These are phyloP conservation scores for Neoarthrinium moseri DNA, from an alignment of 2,329 filamentous ascomycete species.

Conservation along the genomic window DNA sequence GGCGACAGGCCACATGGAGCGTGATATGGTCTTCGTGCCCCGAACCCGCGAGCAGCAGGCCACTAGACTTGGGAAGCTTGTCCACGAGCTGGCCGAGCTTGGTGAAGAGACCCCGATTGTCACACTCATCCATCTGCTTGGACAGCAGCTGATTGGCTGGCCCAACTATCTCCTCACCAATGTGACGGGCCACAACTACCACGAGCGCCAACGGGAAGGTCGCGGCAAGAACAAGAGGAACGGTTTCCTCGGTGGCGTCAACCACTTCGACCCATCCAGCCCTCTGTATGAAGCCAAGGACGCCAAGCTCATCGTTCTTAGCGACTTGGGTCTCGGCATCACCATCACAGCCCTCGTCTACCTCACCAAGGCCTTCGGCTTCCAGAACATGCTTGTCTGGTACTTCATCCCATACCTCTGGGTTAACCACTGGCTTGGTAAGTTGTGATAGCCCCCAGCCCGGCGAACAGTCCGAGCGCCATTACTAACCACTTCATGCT, in stretches of 20 bases:
- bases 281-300: conserved; percentile 92
- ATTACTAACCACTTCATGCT: neutral
- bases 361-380: conserved; percentile 77
- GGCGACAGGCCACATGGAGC: conserved; percentile 93
- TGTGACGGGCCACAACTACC: conserved; percentile 94
- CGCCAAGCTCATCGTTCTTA: conserved; percentile 80
- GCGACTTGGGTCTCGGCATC: conserved; percentile 77
- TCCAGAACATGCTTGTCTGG: conserved; percentile 86
- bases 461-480: neutral
- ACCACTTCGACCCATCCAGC: conserved; percentile 89
- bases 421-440: conserved; percentile 99
- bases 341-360: conserved; percentile 60
- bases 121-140: conserved; percentile 71
- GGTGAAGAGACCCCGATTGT: conserved; percentile 91
- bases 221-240: conserved; percentile 92
- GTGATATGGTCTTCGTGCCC: conserved; percentile 99
- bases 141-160: conserved; percentile 92
- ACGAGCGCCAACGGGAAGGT: conserved; percentile 87
- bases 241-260: conserved; percentile 76
- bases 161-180: conserved; percentile 88
- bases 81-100: conserved; percentile 83
- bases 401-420: conserved; percentile 94
- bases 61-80: conserved; percentile 67
- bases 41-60: conserved; percentile 84
- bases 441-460: conserved; percentile 39